Evolutionary conservation across 495 filamentous ascomycete genomes (phyloP), one percentile per base, ranked within the genome.

Genomic region (Neurospora terricola): DNA sequence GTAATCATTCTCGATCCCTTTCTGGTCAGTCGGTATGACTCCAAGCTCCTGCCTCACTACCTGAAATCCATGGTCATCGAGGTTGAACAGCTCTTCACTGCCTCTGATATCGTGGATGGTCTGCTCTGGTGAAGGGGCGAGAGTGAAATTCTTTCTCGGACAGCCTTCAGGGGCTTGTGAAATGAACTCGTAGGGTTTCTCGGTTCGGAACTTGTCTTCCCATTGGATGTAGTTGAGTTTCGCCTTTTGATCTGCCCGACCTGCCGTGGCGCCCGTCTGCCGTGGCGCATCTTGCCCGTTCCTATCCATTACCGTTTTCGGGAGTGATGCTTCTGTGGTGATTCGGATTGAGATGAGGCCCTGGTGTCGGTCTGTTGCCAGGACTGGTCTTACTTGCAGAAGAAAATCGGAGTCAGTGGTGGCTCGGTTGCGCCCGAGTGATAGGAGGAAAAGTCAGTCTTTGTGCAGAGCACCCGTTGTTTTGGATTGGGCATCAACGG

Each of bases 181-280:
- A 38, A 71, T 71, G 23, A 71, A 30, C 38, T 71, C 70, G 16
- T 71, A 71, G 18, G 70, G 70, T 27, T 71, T 71, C 34, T 71
- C 70, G 18, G 42, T 36, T 9, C n/a, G 27, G 30, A 71, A 71
- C n/a, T 45, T 45, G 23, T 54, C 27, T 7, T 45, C 23, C 70
- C 70, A 71, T 71, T 54, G 70, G n/a, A 71, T 54, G 42, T 71
- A 71, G 16, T 48, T 71, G 8, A 71, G 38, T 42, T 18, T 38
- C 14, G 34, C 30, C 14, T 21, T 71, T 43, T 71, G 36, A 14
- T 70, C 69, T 54, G 45, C n/a, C 21, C n/a, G 45, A n/a, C 10
- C 45, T 54, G n/a, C n/a, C 45, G 45, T 54, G 45, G 9, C 45
- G 45, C 11, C 3, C 45, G 9, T 3, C 10, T 11, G 45, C 21